phyloP scores from a whole-genome alignment of 2,329 filamentous ascomycete genomes.

The Cladorrhinum sp. region DNA sequence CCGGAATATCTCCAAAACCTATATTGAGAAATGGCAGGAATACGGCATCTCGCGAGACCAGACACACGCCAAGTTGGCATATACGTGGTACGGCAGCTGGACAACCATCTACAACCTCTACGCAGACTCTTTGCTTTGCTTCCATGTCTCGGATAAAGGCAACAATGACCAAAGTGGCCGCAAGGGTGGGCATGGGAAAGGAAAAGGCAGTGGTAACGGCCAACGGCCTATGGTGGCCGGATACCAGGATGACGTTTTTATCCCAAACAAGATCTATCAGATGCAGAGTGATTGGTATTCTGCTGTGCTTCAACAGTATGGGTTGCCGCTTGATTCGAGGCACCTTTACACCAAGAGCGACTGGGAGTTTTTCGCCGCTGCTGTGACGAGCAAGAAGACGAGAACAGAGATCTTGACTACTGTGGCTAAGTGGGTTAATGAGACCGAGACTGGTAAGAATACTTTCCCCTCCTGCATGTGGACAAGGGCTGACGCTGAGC shows the following conservation, averaged over 20 bases:
- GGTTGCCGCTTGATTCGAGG: constrained; percentile 75
- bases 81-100: constrained; percentile 80
- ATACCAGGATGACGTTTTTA: constrained; percentile 45
- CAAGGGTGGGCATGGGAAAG: not conserved
- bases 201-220: constrained; percentile 2
- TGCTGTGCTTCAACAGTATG: constrained; percentile 75
- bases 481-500: constrained; percentile 14
- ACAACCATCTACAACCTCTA: constrained; percentile 78
- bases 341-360: constrained; percentile 86
- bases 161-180: not conserved
- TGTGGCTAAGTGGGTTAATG: constrained; percentile 78
- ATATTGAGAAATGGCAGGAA: constrained; percentile 69
- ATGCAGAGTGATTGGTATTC: constrained; percentile 80
- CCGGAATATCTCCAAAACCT: constrained; percentile 59
- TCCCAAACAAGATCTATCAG: constrained; percentile 72
- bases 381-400: constrained; percentile 66
- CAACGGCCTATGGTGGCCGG: not conserved
- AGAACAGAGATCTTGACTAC: constrained; percentile 69
- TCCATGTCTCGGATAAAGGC: constrained; percentile 50
- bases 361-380: constrained; percentile 87
- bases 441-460: constrained; percentile 64
- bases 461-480: not conserved
- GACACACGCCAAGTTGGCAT: constrained; percentile 72
- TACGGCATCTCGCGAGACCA: constrained; percentile 67
- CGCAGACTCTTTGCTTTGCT: constrained; percentile 73